phyloP scores from a whole-genome alignment of 2,329 filamentous ascomycete species.

The Juglanconis sp. region DNA sequence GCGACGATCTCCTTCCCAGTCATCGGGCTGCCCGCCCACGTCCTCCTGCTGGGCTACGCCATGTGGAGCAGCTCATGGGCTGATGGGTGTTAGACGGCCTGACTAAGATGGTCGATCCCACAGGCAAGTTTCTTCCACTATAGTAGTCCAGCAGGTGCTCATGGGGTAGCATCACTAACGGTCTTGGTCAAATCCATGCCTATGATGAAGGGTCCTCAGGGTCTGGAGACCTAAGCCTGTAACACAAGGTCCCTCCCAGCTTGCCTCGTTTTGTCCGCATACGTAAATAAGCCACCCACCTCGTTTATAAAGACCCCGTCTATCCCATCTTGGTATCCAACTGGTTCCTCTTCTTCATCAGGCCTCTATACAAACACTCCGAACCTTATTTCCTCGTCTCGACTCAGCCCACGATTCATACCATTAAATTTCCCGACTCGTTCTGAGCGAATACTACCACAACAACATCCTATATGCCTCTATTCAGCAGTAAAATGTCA shows the following conservation, averaged over 20 bases:
- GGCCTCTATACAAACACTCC: background rate
- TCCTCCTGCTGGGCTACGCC: constrained; percentile 18
- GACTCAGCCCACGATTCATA: background rate
- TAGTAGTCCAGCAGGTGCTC: constrained; percentile 14
- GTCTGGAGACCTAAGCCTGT: background rate
- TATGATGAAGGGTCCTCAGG: constrained; percentile 2
- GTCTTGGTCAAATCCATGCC: background rate
- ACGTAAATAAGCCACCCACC: no score
- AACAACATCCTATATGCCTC: constrained; percentile 11
- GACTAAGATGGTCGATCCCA: constrained; percentile 22
- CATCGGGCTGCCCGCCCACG: constrained; percentile 8
- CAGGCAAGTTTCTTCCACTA: constrained; percentile 7
- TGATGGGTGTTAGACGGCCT: constrained; percentile 9
- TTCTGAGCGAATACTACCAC: background rate
- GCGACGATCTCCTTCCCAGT: constrained; percentile 10
- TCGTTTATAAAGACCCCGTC: background rate
- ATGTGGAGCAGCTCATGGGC: constrained; percentile 18
- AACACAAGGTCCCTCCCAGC: background rate
- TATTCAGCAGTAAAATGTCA: constrained; percentile 21
- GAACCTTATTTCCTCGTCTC: background rate
- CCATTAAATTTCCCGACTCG: background rate
- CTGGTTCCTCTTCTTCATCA: background rate
- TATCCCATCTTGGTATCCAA: background rate
- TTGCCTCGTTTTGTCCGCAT: background rate
- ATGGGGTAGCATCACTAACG: constrained; percentile 18